Base-by-base conservation (phyloP, 1,284 basidiomycete species). In the Coniophora puteana region DNA sequence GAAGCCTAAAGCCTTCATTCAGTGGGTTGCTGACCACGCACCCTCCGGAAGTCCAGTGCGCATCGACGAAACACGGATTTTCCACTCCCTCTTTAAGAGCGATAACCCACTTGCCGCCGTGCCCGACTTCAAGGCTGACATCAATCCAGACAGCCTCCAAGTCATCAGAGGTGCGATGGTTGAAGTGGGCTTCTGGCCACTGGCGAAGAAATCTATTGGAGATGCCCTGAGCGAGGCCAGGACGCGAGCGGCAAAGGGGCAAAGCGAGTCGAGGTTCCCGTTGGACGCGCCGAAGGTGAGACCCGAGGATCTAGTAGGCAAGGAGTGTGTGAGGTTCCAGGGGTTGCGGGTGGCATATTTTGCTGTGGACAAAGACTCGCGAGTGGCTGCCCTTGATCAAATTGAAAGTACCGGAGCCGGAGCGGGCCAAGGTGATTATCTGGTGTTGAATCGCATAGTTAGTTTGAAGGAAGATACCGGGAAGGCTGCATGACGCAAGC, bases 291-390 rank as follows among this genome's bases (percentile, higher is more conserved):
- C 85, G 6, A 77, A 79, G 40, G 83, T 81, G 18, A 89, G 80
- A 5, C 83, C 80, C 29, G 86, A 85, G 43, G 88, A 92, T 63
- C 72, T 96, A 30, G 76, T 94, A 27, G 95, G 96, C 16, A 86
- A 89, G 61, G 96, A 99, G 64, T 89, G 86, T 59, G 80, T 99
- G 38, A 77, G 96, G 34, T 99, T 99, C 81, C 96, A 99, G 67
- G 96, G 91, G 14, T 76, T 99, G 65, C 82, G 96, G 14, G 84
- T 96, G 35, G 96, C 89, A 3, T 99, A 98, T 70, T 99, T 99
- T 61, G 80, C 91, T 8, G 71, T 98, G 24, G 96, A 99, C 63
- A 85, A 83, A 59, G 92, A 96, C 54, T 72, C 89, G 31, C 72
- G 74, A 38, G 55, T 93, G 27, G 75, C 70, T 14, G 79, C 71